A percentile compares a stretch with the other conserved stretches of the same genome.
Conservation (phyloP, 257 asterid species). For the Ehretia macrophylla region DNA sequence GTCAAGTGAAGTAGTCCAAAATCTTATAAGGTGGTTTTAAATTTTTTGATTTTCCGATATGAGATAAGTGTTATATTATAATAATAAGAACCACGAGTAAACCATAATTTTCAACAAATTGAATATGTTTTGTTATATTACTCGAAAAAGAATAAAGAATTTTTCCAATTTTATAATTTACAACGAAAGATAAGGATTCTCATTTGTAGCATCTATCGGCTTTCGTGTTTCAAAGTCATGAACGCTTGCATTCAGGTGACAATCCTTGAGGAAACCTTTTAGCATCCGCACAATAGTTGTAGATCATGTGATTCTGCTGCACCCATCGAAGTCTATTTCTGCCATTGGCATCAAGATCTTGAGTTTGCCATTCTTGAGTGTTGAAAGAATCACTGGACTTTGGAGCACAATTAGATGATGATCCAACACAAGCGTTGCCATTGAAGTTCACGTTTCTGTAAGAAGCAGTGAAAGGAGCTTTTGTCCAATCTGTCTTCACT, state of each 20-base stretch:
- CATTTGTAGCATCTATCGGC: background rate
- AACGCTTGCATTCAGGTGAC: conserved; percentile 36
- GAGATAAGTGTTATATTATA: too few species aligned
- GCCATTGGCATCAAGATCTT: conserved; percentile 29
- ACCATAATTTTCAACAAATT: too few species aligned
- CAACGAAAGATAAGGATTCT: background rate
- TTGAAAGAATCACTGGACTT: conserved; percentile 11
- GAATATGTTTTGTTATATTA: too few species aligned
- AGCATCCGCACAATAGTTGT: conserved; percentile 46
- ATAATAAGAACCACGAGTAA: too few species aligned
- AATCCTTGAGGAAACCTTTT: conserved; percentile 39
- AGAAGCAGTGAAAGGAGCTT: conserved; percentile 43
- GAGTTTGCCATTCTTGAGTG: conserved; percentile 26
- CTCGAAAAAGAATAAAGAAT: conserved; percentile 1
- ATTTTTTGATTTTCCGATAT: too few species aligned
- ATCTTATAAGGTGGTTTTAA: too few species aligned
- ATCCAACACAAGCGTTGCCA: conserved; percentile 19
- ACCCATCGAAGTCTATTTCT: conserved; percentile 48
- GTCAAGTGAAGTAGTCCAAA: too few species aligned
- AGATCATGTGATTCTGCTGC: conserved; percentile 36
- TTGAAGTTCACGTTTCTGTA: conserved; percentile 35
- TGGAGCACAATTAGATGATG: conserved; percentile 16
- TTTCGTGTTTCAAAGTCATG: conserved; percentile 16
- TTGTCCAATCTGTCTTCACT: conserved; percentile 48
- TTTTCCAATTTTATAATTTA: background rate